Evolutionary conservation across 306 rosid species (phyloP), one percentile per base, ranked within the genome.

Genomic region (Leucaena leucocephala): DNA sequence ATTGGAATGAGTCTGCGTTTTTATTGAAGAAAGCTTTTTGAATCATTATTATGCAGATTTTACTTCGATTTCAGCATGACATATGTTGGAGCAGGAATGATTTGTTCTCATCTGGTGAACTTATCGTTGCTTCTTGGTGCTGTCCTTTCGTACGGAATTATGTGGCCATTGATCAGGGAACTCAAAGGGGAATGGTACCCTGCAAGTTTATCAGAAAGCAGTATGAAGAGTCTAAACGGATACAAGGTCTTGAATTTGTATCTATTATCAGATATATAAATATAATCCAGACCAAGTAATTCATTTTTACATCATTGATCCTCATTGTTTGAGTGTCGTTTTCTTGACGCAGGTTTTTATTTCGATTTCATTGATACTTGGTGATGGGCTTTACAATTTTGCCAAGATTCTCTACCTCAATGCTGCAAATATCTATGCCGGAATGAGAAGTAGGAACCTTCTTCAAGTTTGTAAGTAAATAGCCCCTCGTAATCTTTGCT

Each of bases 11-110:
- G 11, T 22, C 33, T 22, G 2, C 22, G 38, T 61, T 61, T 11
- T 33, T 3, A 12, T 6, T 33, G 67, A 61, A 1, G 4, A 61
- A 33, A 22, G 42, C 42, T 38, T 0, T 49, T 0, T 55, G 78
- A 61, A 71, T 27, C 27, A 27, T 27, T 27, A 78, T 79, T 80
- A 67, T 74, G 91, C 97, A 96, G 99, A 81, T 96, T 96, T 76
- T 96, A 91, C 92, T 96, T 93, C 38, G 99, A 96, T 81, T 96
- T 90, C 85, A 96, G 99, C 71, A 86, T 92, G 96, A 96, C 99
- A 14, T 96, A 96, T 34, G 90, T 96, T 10, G 99, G 99, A 85
- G 99, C 99, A 4, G 99, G 99, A 82, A 96, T 96, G 99, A 96
- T 96, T 48, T 96, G 99, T 73, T 90, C 99, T 59, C 97, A 93